phyloP scores from a whole-genome alignment of 2,329 filamentous ascomycete species.

The Talaromyces atroroseus region DNA sequence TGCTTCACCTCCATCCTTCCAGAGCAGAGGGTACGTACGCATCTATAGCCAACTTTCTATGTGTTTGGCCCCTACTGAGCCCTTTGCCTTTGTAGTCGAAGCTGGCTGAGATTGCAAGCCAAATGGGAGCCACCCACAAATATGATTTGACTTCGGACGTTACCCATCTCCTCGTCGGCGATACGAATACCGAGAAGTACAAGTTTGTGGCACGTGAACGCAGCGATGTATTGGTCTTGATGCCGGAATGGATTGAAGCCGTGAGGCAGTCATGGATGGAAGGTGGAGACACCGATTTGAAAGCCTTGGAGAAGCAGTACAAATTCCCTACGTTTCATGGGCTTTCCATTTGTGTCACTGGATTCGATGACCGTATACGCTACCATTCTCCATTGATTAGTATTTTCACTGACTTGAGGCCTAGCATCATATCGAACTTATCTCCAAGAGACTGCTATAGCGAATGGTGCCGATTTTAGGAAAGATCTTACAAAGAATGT shows the following conservation, averaged over 20 bases:
- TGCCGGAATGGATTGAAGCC: constrained; percentile 76
- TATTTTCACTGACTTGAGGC: constrained; percentile 4
- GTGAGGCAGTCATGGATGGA: constrained; percentile 74
- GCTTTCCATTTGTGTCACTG: constrained; percentile 63
- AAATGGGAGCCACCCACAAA: constrained; percentile 83
- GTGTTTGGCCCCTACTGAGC: constrained; percentile 12
- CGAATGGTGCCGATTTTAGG: constrained; percentile 76
- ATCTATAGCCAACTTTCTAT: neutral
- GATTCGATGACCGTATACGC: constrained; percentile 59
- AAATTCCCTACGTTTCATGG: constrained; percentile 42
- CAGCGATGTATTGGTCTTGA: constrained; percentile 77
- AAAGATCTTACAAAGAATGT: constrained; percentile 81
- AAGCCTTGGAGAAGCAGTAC: constrained; percentile 58
- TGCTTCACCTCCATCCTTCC: constrained; percentile 83
- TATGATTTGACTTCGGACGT: constrained; percentile 93
- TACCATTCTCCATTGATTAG: neutral
- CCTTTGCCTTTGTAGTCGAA: constrained; percentile 27
- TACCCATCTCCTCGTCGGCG: constrained; percentile 88
- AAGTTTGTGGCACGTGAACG: constrained; percentile 87
- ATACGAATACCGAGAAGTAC: constrained; percentile 87
- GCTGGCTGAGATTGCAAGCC: constrained; percentile 48
- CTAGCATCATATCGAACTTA: constrained; percentile 60
- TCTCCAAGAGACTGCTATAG: constrained; percentile 62
- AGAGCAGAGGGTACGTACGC: constrained; percentile 63
- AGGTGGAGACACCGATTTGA: constrained; percentile 69